Base-by-base conservation (phyloP, 352 stramenopile genomes). In the Phytophthora idaei region DNA sequence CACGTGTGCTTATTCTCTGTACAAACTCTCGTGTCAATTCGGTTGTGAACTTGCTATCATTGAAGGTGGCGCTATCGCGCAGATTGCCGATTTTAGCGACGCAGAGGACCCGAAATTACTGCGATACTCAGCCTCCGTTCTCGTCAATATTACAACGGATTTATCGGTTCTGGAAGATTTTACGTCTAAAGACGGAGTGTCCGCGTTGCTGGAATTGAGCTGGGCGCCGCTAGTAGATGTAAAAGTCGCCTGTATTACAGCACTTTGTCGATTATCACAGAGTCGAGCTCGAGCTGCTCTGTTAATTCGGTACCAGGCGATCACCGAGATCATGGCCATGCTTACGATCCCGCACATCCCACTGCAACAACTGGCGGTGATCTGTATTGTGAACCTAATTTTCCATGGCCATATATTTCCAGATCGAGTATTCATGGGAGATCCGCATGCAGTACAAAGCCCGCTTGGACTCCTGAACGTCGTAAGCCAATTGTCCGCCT, bases 11-110 rank as follows among this genome's bases (percentile, higher is more conserved):
- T 73, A 79, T 17, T 94, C 87, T 9, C 67, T 94, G 1, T 94
- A 92, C 73, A 94, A 94, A 48, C 64, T 94, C 0, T 94, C 84
- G 4, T 91, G 86, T 14, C 83, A 92, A 52, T 10, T 28, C 6
- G 78, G 74, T 1, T 77, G 57, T 12, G 87, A 94, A 36, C 41
- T 79, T 5, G 69, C 78, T 4, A 91, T 94, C 59, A 87, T 94
- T 29, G 36, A 72, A 1, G 81, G 81, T 14, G 85, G 81, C 0
- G 87, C 87, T 0, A 89, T 94, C 7, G 42, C 69, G 1, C 83
- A 93, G 31, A 85, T 93, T 39, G 85, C 82, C 4, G 83, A 93
- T 29, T 81, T 91, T 49, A 91, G 73, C 28, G 87, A 94, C 54
- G 55, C 85, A 0, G 87, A 92, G 11, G 72, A 93, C 51, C 45